Conservation (phyloP, 192 early-diverging fungal genomes). For the Phycomyces blakesleeanus region DNA sequence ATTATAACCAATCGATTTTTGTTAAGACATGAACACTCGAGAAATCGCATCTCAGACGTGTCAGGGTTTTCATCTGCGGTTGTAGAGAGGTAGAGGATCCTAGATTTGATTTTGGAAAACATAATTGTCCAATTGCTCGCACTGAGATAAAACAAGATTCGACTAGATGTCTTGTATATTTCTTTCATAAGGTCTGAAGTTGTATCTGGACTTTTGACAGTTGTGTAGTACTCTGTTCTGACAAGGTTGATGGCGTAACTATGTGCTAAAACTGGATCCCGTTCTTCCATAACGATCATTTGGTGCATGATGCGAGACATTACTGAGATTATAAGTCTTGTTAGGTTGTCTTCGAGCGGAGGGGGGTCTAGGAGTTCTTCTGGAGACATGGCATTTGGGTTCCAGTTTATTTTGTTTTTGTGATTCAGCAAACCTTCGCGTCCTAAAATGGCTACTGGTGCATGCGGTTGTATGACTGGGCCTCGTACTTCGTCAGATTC, state of each 20-base stretch:
- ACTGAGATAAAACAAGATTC: slow-evolving; percentile 78
- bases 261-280: not conserved
- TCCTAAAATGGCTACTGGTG: not conserved
- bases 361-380: slow-evolving; percentile 52
- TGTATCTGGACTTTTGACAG: slow-evolving; percentile 11
- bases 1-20: slow-evolving; percentile 27
- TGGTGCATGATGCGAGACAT: slow-evolving; percentile 57
- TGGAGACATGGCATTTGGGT: not conserved
- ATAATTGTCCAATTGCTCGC: slow-evolving; percentile 85
- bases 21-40: slow-evolving; percentile 53
- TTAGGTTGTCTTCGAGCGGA: slow-evolving; percentile 63
- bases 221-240: not conserved
- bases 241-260: not conserved
- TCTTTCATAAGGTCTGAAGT: slow-evolving; percentile 32
- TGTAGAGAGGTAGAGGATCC: slow-evolving; percentile 55
- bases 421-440: not conserved
- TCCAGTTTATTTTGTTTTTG: not conserved
- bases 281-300: slow-evolving; percentile 33
- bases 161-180: slow-evolving; percentile 72
- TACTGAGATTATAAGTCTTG: slow-evolving; percentile 55
- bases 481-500: not conserved
- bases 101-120: slow-evolving; percentile 63
- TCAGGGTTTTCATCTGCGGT: slow-evolving; percentile 60
- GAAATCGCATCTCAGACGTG: slow-evolving; percentile 68
- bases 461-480: not conserved